Percentiles rank a stretch among this genome's conserved stretches.
Conservation (phyloP, 805 yeast species). For the Schwanniomyces yamadae region DNA sequence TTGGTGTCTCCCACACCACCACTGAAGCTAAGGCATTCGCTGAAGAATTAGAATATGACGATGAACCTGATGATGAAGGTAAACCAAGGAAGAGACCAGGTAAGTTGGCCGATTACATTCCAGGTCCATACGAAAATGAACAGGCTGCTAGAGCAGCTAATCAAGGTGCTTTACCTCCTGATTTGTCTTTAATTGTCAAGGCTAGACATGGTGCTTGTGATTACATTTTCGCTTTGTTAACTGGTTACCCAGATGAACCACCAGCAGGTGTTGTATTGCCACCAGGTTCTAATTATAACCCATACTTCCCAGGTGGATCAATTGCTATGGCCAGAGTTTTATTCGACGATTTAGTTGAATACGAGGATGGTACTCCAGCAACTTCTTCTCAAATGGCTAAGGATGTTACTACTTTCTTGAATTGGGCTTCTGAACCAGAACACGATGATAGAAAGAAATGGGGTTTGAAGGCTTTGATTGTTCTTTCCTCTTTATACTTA, state of each 20-base stretch:
- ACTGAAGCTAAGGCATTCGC: slow-evolving; percentile 90
- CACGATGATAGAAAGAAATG: slow-evolving; percentile 96
- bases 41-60: slow-evolving; percentile 96
- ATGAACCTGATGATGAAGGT: slow-evolving; percentile 94
- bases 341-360: slow-evolving; percentile 96
- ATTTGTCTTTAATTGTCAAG: slow-evolving; percentile 92
- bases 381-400: slow-evolving; percentile 99
- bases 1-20: slow-evolving; percentile 93
- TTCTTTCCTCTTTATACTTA: slow-evolving; percentile 75
- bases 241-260: slow-evolving; percentile 98
- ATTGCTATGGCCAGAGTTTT: slow-evolving; percentile 99
- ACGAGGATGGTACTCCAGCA: slow-evolving; percentile 98
- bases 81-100: slow-evolving; percentile 98
- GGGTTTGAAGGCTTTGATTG: slow-evolving; percentile 89
- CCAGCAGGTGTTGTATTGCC: slow-evolving; percentile 96
- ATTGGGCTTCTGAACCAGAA: slow-evolving; percentile 99
- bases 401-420: slow-evolving; percentile 92
- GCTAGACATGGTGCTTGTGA: slow-evolving; percentile 99
- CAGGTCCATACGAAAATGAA: slow-evolving; percentile 95
- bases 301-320: slow-evolving; percentile 99
- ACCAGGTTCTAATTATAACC: slow-evolving; percentile 95
- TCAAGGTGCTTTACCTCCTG: slow-evolving; percentile 99
- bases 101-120: slow-evolving; percentile 92
- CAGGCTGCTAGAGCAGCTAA: slow-evolving; percentile 99
- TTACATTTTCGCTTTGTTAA: slow-evolving; percentile 89